Evolutionary conservation across 176 grass and related monocot genomes (phyloP), one percentile per base, ranked within the genome.

Genomic region (Dactylis glomerata): DNA sequence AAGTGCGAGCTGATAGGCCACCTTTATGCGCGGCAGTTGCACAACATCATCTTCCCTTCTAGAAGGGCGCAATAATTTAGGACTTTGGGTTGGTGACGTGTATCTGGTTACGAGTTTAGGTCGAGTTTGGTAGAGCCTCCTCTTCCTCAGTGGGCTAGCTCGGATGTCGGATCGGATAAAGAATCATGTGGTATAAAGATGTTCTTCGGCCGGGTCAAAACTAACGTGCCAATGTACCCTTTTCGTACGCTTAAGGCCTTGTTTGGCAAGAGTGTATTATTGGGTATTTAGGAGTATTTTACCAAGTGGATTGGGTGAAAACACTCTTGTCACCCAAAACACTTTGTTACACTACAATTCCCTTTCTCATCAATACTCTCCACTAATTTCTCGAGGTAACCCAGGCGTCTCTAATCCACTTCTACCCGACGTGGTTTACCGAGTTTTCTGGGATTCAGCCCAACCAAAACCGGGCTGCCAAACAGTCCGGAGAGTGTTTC

Each of bases 101-200:
- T 40, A 30, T 79, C 66, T 22, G 58, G 72, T 71, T 89, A 69
- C 40, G 67, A 75, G 67, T 90, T 87, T 87, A 74, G 88, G 84
- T 87, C 24, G 24, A 73, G 84, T 83, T 83, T 80, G 58, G 84
- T 80, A n/a, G 27, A 27, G 22, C 0, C 1, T 10, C 4, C 10
- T 46, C 44, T 3, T 46, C 44, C 26, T 37, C 3, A 34, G 66
- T 56, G 73, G 79, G 63, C 36, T 22, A n/a, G 66, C 36, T 26
- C 41, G 12, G 26, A 58, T n/a, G n/a, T 85, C 77, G 9, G 71
- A 36, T 36, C 3, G 33, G 46, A 75, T 80, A 82, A 64, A 79
- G 17, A 83, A 74, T 20, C 45, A 26, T 0, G 31, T 14, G 22
- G 32, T 7, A 62, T 0, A 49, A 77, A 47, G 64, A 5, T 12